phyloP scores from a whole-genome alignment of 2,329 filamentous ascomycete species.

The Clathrospora elynae region DNA sequence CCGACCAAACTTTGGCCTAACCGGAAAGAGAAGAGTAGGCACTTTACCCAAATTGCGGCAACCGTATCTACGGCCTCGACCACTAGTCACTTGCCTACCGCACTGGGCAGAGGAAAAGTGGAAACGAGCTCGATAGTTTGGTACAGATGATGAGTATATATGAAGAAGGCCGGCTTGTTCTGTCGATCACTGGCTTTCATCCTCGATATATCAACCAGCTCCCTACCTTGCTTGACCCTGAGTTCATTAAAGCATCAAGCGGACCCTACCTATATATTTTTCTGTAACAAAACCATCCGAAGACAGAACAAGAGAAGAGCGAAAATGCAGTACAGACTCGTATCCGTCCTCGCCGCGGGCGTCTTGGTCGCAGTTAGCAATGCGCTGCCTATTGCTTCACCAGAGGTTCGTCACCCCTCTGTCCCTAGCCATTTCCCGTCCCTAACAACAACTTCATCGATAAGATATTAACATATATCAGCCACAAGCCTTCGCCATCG shows the following conservation, averaged over 20 bases:
- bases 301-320: not conserved
- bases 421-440: not conserved
- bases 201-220: slow-evolving; percentile 7
- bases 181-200: slow-evolving; percentile 2
- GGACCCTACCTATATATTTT: slow-evolving; percentile 6
- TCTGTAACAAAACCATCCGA: not conserved
- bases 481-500: slow-evolving; percentile 6
- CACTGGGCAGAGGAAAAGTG: slow-evolving; percentile 6
- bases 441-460: not conserved
- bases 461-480: no score
- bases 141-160: slow-evolving; percentile 13
- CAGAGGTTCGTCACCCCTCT: slow-evolving; percentile 21
- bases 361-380: slow-evolving; percentile 28
- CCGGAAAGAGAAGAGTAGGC: slow-evolving; percentile 7
- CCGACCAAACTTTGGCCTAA: slow-evolving; percentile 6
- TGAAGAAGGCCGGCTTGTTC: slow-evolving; percentile 12
- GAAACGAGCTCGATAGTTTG: slow-evolving; percentile 8
- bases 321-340: slow-evolving; percentile 37
- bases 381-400: slow-evolving; percentile 29
- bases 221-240: slow-evolving; percentile 2
- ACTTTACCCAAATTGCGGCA: slow-evolving; percentile 27
- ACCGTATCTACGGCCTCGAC: slow-evolving; percentile 22
- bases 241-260: not conserved
- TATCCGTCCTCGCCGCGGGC: slow-evolving; percentile 34
- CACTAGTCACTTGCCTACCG: slow-evolving; percentile 7